These are phyloP conservation scores for Termitomyces heimii DNA, from an alignment of 768 basidiomycete genomes.

Conservation along the genomic window DNA sequence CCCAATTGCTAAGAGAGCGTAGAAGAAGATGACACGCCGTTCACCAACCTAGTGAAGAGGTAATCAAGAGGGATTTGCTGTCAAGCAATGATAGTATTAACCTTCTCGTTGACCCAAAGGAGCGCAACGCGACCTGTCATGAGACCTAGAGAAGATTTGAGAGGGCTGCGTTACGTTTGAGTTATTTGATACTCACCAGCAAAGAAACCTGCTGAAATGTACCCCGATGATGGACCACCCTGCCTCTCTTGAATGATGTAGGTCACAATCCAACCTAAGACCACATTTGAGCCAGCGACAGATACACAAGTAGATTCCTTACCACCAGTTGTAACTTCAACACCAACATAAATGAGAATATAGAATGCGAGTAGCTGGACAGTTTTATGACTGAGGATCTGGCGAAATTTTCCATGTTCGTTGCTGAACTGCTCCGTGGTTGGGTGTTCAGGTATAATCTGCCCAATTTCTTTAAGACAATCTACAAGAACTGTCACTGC, in stretches of 20 bases:
- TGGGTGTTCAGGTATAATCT: conserved; percentile 25
- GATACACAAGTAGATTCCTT: neutral
- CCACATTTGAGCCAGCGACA: neutral
- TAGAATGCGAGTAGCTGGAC: conserved; percentile 64
- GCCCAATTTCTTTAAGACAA: conserved; percentile 43
- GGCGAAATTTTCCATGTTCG: conserved; percentile 29
- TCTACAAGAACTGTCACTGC: conserved; percentile 26
- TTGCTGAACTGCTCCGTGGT: conserved; percentile 14
- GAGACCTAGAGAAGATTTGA: conserved; percentile 33
- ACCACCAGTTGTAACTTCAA: conserved; percentile 58
- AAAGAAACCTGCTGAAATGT: conserved; percentile 23
- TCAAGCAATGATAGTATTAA: conserved; percentile 8
- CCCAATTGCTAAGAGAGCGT: conserved; percentile 45
- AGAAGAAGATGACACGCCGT: conserved; percentile 45
- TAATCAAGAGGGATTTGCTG: neutral
- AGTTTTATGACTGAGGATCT: conserved; percentile 45
- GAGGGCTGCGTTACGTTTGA: neutral
- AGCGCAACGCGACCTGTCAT: conserved; percentile 50
- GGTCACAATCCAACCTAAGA: conserved; percentile 65
- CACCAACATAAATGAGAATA: conserved; percentile 61
- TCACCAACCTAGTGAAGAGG: conserved; percentile 39
- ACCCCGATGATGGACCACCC: conserved; percentile 30
- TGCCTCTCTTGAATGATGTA: conserved; percentile 34
- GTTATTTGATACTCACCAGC: conserved; percentile 3
- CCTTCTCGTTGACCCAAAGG: conserved; percentile 51